Base-by-base conservation (phyloP, 306 rosid genomes). In the Citrullus colocynthis region DNA sequence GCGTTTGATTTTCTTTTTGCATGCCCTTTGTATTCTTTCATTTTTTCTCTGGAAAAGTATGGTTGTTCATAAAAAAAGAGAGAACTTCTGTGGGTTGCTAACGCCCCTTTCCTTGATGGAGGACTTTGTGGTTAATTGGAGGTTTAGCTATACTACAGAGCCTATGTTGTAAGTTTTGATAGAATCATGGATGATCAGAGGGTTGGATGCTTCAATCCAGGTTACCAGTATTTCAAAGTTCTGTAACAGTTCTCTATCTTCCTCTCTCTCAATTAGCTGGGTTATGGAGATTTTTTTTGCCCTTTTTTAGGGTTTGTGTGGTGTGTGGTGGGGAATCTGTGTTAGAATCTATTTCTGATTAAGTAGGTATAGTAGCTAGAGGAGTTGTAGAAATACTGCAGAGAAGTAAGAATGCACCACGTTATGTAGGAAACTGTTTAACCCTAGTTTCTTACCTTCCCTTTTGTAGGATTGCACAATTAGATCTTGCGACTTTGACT, bases 401-500 rank as follows among this genome's bases (percentile, higher is more conserved):
- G 36, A 30, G 77, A 73, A 52, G 76, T 71, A 72, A 34, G 56
- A 69, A 16, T 71, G 36, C 62, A 14, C 49, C 75, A 30, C 32
- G 21, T 36, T 55, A 79, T 51, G 77, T 76, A 79, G 34, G 9
- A 77, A 69, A 81, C 70, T 74, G 64, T 64, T 67, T 78, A 3
- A 36, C 72, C 78, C 79, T 74, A 82, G 71, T 61, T 14, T 12
- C 52, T 75, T 80, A 20, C 45, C 57, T 81, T 79, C 81, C 52
- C 66, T 81, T 84, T 60, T 84, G 78, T 85, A 96, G 99, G 99
- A 96, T 86, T 93, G 98, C 86, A 96, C 99, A 58, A 81, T 96
- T 84, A 87, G 97, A 66, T 90, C 99, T 17, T 96, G 99, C 84
- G 99, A 96, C 87, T 96, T 96, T 86, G 98, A 92, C 86, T 85